phyloP scores from a whole-genome alignment of 495 filamentous ascomycete species.

The Podospora pseudopauciseta region DNA sequence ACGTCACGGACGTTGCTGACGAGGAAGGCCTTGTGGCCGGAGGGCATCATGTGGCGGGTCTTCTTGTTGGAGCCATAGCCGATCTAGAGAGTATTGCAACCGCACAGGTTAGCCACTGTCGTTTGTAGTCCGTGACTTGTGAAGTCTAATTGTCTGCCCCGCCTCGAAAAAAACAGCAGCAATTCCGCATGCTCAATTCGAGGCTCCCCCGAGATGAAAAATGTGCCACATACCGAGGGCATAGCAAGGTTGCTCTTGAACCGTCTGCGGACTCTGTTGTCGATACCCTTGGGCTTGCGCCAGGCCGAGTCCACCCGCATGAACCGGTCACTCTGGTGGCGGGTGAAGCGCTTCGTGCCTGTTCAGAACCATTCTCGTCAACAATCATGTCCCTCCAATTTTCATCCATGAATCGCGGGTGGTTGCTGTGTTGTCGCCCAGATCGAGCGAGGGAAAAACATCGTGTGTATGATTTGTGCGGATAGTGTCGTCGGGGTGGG shows the following conservation, averaged over 20 bases:
- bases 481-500: constrained; percentile 17
- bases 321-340: constrained; percentile 96
- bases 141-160: constrained; percentile 10
- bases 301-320: constrained; percentile 80
- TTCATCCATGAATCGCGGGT: constrained; percentile 6
- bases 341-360: constrained; percentile 88
- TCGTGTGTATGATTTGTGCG: constrained; percentile 7
- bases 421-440: constrained; percentile 8
- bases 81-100: constrained; percentile 57
- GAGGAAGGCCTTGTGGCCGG: constrained; percentile 99
- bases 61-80: constrained; percentile 98
- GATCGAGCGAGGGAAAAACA: constrained; percentile 3
- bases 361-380: constrained; percentile 29
- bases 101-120: constrained; percentile 18
- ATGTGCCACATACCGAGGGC: constrained; percentile 78
- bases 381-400: constrained; percentile 16
- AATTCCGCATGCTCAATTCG: not conserved
- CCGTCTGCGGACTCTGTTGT: constrained; percentile 75
- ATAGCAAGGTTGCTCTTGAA: constrained; percentile 94
- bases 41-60: constrained; percentile 97
- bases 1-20: constrained; percentile 94
- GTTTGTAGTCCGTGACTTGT: not conserved
- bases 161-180: not conserved
- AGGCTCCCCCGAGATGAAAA: not conserved
- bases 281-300: constrained; percentile 99